Conservation (phyloP, 345 rosid species). For the Excoecaria cochinchinensis region DNA sequence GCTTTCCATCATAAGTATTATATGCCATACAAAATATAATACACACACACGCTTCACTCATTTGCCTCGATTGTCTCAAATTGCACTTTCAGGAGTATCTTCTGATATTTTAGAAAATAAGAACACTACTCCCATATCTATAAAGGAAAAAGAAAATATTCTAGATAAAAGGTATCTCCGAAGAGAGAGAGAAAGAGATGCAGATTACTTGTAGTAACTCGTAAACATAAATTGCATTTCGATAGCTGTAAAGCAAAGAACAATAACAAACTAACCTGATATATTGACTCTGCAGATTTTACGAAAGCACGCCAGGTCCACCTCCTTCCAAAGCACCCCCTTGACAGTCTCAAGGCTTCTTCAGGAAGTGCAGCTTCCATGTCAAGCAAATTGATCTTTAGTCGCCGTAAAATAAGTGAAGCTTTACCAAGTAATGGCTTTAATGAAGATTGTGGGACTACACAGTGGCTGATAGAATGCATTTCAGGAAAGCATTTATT, state of each 20-base stretch:
- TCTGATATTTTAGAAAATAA: not conserved
- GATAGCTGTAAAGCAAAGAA: not conserved
- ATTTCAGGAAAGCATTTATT: slow-evolving; percentile 23
- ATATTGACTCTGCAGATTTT: slow-evolving; percentile 75
- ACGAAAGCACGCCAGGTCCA: slow-evolving; percentile 82
- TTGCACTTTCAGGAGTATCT: not conserved
- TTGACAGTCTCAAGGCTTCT: slow-evolving; percentile 73
- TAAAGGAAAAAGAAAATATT: not conserved
- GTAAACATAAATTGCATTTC: not conserved
- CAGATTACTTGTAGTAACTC: not conserved
- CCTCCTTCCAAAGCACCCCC: slow-evolving; percentile 53
- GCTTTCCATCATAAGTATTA: not conserved
- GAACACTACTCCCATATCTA: too few species aligned
- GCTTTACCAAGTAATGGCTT: slow-evolving; percentile 65
- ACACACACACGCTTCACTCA: not conserved
- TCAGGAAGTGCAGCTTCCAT: slow-evolving; percentile 87
- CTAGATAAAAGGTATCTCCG: not conserved
- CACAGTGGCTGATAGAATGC: slow-evolving; percentile 46
- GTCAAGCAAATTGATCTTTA: slow-evolving; percentile 84
- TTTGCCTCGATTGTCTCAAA: not conserved
- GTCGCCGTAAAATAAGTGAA: slow-evolving; percentile 47
- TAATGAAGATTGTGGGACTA: slow-evolving; percentile 73
- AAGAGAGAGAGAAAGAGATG: not conserved
- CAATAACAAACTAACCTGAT: slow-evolving; percentile 54
- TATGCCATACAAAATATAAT: not conserved